These are phyloP conservation scores for Cordyceps fumosorosea DNA, from an alignment of 2,329 filamentous ascomycete species.

Conservation along the genomic window DNA sequence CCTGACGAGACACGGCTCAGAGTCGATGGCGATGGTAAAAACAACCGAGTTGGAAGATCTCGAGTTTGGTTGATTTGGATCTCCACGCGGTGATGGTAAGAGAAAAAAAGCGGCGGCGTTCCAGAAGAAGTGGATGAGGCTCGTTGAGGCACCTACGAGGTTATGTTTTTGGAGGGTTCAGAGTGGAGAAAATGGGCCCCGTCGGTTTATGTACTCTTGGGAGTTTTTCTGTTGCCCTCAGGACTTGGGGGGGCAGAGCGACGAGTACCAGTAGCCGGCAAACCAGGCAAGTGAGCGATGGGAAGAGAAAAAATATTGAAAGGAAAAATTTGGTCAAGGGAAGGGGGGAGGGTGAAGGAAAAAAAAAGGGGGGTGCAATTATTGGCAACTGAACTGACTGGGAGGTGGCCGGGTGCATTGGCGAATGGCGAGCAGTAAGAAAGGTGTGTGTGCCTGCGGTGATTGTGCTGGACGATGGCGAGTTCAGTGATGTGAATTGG, in stretches of 20 bases:
- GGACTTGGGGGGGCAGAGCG: constrained; percentile 2
- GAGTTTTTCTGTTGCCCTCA: constrained; percentile 10
- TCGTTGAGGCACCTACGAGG: constrained; percentile 13
- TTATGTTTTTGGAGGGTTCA: constrained; percentile 15
- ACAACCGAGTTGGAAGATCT: neutral
- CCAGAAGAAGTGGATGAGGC: constrained; percentile 15
- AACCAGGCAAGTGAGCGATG: neutral
- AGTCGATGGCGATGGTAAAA: neutral
- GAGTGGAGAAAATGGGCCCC: constrained; percentile 14
- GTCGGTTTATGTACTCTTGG: constrained; percentile 13
- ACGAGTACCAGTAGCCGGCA: constrained; percentile 7
- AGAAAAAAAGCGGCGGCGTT: constrained; percentile 15
- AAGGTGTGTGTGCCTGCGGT: neutral
- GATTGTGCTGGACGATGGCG: neutral
- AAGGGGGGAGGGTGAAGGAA: neutral
- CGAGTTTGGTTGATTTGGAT: constrained; percentile 7
- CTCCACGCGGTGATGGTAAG: constrained; percentile 8
- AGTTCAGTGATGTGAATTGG: neutral
- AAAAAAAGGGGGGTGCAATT: neutral
- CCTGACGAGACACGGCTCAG: neutral
- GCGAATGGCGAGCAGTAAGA: neutral
- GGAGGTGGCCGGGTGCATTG: constrained; percentile 6
- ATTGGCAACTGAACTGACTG: neutral
- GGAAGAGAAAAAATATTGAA: neutral
- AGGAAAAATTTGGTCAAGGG: neutral